phyloP scores from a whole-genome alignment of 2,329 filamentous ascomycete species.

The Penicillium hordei region DNA sequence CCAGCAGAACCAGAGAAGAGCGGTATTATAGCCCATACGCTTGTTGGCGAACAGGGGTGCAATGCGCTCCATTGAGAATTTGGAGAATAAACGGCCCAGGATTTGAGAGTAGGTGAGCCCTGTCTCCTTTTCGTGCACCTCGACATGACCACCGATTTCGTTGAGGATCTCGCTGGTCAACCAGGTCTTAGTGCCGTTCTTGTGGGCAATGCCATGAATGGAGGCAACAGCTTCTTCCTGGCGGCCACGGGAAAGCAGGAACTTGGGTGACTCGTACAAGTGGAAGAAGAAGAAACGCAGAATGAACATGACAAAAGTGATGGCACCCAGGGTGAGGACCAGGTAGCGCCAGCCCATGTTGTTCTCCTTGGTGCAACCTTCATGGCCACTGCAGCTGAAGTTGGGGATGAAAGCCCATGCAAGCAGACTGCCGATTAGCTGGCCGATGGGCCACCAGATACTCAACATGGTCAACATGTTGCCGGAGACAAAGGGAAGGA shows the following conservation, averaged over 20 bases:
- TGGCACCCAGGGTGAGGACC: conserved; percentile 66
- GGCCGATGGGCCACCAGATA: conserved; percentile 81
- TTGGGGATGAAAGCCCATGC: conserved; percentile 71
- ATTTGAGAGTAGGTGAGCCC: conserved; percentile 48
- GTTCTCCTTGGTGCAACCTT: conserved; percentile 52
- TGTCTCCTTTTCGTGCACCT: conserved; percentile 38
- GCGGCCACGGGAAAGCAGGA: conserved; percentile 69
- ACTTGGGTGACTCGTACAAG: conserved; percentile 84
- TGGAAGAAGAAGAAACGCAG: conserved; percentile 77
- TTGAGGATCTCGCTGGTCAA: conserved; percentile 69
- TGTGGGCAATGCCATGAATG: conserved; percentile 72
- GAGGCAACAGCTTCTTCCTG: conserved; percentile 77
- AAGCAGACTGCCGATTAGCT: conserved; percentile 54
- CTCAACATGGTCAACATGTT: conserved; percentile 75
- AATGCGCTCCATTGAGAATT: conserved; percentile 67
- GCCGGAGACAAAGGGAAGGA: conserved; percentile 69
- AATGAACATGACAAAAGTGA: conserved; percentile 75
- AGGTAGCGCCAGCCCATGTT: conserved; percentile 75
- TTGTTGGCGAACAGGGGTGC: conserved; percentile 59
- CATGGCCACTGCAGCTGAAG: conserved; percentile 53
- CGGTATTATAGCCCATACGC: conserved; percentile 50
- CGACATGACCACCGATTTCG: conserved; percentile 50
- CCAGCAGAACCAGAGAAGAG: conserved; percentile 76
- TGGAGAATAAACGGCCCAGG: conserved; percentile 59
- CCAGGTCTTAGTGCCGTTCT: conserved; percentile 69